Evolutionary conservation across 345 rosid species (phyloP).

Genomic region (Sonneratia alba): DNA sequence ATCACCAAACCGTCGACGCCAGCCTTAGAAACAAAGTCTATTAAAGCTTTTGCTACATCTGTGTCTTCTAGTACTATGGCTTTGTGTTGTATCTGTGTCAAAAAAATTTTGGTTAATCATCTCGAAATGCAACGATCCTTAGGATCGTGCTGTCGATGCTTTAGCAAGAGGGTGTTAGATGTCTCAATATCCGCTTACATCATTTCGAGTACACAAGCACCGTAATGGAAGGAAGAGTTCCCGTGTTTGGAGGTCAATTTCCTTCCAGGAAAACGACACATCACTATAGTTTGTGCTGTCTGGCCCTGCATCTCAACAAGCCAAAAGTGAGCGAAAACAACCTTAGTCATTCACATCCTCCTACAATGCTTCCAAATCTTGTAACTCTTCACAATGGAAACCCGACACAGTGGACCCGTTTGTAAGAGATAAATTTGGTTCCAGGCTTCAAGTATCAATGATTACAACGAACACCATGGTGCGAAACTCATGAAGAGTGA

Average conservation of each 20-base stretch:
- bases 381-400: not conserved
- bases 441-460: not conserved
- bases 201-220: slow-evolving; percentile 87
- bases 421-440: not conserved
- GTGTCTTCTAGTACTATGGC: slow-evolving; percentile 72
- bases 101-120: slow-evolving; percentile 1
- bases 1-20: slow-evolving; percentile 55
- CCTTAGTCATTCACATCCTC: not conserved
- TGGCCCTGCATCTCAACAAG: not conserved
- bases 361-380: not conserved
- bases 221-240: slow-evolving; percentile 90
- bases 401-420: not conserved
- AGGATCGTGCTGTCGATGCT: not conserved
- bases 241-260: slow-evolving; percentile 40
- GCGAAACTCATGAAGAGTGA: no score
- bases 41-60: slow-evolving; percentile 63
- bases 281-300: not conserved
- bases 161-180: not conserved
- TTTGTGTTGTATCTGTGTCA: slow-evolving; percentile 60
- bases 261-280: slow-evolving; percentile 10
- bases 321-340: not conserved
- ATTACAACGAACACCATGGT: not conserved
- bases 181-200: slow-evolving; percentile 30
- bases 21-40: slow-evolving; percentile 44
- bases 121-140: not conserved